Base-by-base conservation (phyloP, 768 basidiomycete species). In the Coprinopsis cinerea region DNA sequence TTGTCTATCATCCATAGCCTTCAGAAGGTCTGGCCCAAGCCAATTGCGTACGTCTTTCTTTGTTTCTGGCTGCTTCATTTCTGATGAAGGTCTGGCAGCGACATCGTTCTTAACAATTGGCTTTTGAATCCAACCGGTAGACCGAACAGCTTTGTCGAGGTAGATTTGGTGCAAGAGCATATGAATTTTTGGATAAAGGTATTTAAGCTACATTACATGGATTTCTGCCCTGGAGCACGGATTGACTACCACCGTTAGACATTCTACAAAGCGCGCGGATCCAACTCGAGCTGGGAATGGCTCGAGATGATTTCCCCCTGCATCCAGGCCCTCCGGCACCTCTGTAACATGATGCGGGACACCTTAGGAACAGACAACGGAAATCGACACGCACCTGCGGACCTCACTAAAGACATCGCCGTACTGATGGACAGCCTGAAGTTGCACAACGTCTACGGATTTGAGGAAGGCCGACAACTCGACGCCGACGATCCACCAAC, bases 121-220 rank as follows among this genome's bases (percentile, higher is more conserved):
- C 51, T 70, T 0, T 51, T 68, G 0, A 68, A 67, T 53, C 63
- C 65, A 9, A 59, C 62, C 0, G 68, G 68, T 2, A 53, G 56
- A 2, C 47, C 54, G 0, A 58, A 62, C 25, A 41, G 55, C 1
- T 68, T 55, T 30, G 59, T 66, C 0, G 64, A 67, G 27, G 40
- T 62, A 2, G 67, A 67, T 40, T 54, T 67, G 0, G 48, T 67
- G 26, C 68, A 68, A 37, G 65, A 70, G 47, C 67, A 68, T 40
- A 28, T 62, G 39, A 70, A 68, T 47, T 67, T 56, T 45, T 66
- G 64, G 61, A 60, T 64, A 5, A 66, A 69, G 60, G 65, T 65
- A 44, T 11, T 40, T 40, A 9, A 6, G 18, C 18, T 11, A 11
- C 0, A 44, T 49, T 10, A 7, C 10, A 11, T 10, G 18, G 37